Evolutionary conservation across 345 rosid species (phyloP), one percentile per base, ranked within the genome.

Genomic region (Microthlaspi erraticum): DNA sequence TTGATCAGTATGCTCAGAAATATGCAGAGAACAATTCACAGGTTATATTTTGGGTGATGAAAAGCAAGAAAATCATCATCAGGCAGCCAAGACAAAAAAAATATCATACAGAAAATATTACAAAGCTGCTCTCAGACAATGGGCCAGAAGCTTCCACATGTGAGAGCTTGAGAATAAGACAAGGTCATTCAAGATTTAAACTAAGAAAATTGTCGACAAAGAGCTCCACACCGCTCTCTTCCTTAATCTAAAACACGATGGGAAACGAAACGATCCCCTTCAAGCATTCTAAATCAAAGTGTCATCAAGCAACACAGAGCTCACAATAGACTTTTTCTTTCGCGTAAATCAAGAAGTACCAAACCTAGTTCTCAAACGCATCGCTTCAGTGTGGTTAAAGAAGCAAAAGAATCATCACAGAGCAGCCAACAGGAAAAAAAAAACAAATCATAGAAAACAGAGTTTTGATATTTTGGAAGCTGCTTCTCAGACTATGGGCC

Each of bases 401-500:
- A 74, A 74, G 73, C 78, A 74, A 67, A 7, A 42, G 0, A 74
- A 67, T 67, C 68, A 74, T 67, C 78, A 67, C 36, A 34, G 68
- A 59, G 57, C 78, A 60, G 45, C 68, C 1, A 45, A 41, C 6
- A 3, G n/a, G 6, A 7, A 54, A 59, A 12, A 1, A 0, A 37
- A 19, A 26, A 11, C 7, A 34, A 34, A 10, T 6, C 6, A 14
- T 9, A 42, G 16, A 54, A n/a, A 6, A 26, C 17, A 7, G n/a
- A 52, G 12, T 11, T 39, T 0, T 33, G 37, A 34, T 31, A 8
- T 5, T 5, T 8, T 3, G 0, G 36, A 31, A 59, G 55, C 73
- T 46, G 77, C 71, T 63, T 68, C 79, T 75, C 79, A 75, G 79
- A 68, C 26, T 54, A 61, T 0, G 66, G 75, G 79, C 79, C 71